Evolutionary conservation across 2,329 filamentous ascomycete genomes (phyloP), one percentile per base, ranked within the genome.

Genomic region (Xylariaceae sp.): DNA sequence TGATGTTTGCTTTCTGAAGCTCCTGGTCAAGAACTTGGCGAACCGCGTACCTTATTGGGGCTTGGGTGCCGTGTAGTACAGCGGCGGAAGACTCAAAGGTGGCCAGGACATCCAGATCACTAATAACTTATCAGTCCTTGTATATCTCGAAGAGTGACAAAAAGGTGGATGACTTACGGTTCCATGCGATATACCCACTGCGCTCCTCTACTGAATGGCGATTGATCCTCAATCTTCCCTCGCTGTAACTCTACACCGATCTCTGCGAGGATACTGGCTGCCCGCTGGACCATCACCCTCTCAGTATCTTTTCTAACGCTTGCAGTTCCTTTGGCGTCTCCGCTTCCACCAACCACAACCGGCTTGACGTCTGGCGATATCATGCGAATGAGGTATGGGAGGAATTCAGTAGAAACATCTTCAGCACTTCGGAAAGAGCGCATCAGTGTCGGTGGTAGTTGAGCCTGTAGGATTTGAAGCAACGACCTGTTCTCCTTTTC

Each of bases 141-240:
- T 40, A 22, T 32, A 17, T 32, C 16, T 11, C 22, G 12, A 35
- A 37, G 46, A 21, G 27, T 19, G 22, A 35, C 42, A 7, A 29
- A 3, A 23, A 16, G 27, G 37, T 42, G 33, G 38, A 25, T 16
- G 12, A 83, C 85, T 76, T 72, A 91, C 77, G 93, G 93, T 61
- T 97, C 92, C 88, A 98, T 91, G 42, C 93, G 82, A 66, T 95
- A 97, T 7, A 95, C 84, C 77, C 83, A 97, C 55, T 82, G 76
- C 16, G 75, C 69, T n/a, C 79, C 83, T 25, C 80, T 77, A 45
- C 74, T 74, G 17, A 70, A 72, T 5, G 74, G 65, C 6, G 77
- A 76, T 27, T 87, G 85, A 11, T 75, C 75, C 59, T 95, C 90
- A 35, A 97, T 79, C 57, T 84, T 83, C 11, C 86, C 85, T 60